Evolutionary conservation across 345 rosid genomes (phyloP), one percentile per base, ranked within the genome.

Genomic region (Erucastrum elatum): DNA sequence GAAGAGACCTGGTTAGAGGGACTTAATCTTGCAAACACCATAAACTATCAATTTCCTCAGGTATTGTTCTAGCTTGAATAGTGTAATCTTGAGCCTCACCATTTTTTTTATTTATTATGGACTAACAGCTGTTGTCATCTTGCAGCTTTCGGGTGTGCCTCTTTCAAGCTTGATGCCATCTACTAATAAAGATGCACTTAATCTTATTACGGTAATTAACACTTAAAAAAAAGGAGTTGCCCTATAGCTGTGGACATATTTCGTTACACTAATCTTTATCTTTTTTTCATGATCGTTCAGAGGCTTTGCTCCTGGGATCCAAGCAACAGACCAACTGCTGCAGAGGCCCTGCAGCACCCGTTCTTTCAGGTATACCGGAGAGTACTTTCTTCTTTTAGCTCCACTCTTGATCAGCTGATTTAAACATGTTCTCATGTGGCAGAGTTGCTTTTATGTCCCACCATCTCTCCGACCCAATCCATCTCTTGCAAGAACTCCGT

Each of bases 221-320:
- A 44, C 3, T 66, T 35, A 26, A 6, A 37, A 6, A 37, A 51
- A 16, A 30, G 53, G 5, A 21, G 21, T 53, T 66, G 26, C 31
- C 9, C 27, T 64, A 3, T 49, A 51, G 25, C 44, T 17, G 25
- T 74, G 5, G 64, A 51, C 46, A 16, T 74, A 31, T 33, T 15
- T 65, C 59, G 30, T 37, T 53, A 55, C 31, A 27, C 65, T 66
- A 25, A 75, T 68, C 33, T 34, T 27, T n/a, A 31, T 29, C 27
- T 34, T 31, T 11, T 78, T 74, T 56, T 15, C 60, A 11, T 69
- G 75, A 69, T 78, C 68, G 10, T 85, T 70, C 59, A 95, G 99
- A 79, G 84, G 29, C 99, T 95, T 76, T 95, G 99, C 83, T 88
- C 92, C 6, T 95, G 98, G 99, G 97, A 95, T 87, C 99, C 99